These are phyloP conservation scores for Brassica carinata DNA, from an alignment of 345 rosid species.

Conservation along the genomic window DNA sequence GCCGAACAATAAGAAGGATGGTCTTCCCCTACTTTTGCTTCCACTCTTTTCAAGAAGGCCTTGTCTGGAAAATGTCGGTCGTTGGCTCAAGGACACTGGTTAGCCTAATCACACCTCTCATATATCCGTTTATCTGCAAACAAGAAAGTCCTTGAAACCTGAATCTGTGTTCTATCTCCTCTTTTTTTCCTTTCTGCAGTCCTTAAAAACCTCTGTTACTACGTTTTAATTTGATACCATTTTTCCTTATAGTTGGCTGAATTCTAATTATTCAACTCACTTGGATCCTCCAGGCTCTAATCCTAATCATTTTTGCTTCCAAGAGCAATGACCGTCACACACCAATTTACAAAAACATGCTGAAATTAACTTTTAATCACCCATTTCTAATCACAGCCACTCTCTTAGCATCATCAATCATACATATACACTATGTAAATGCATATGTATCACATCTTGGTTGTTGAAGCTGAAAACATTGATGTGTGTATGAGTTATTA, in stretches of 20 bases:
- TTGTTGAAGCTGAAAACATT: too few species aligned
- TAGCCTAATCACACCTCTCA: slow-evolving; percentile 15
- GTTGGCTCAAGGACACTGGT: slow-evolving; percentile 96
- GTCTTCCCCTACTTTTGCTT: slow-evolving; percentile 69
- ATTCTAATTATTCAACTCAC: too few species aligned
- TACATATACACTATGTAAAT: slow-evolving; percentile 1
- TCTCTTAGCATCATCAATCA: neutral
- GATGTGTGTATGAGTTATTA: neutral
- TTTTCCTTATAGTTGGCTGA: too few species aligned
- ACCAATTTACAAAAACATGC: slow-evolving; percentile 76
- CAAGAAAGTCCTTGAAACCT: slow-evolving; percentile 6
- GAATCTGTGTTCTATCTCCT: slow-evolving; percentile 13
- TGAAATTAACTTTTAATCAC: slow-evolving; percentile 50
- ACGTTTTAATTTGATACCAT: neutral
- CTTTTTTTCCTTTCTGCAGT: slow-evolving; percentile 45
- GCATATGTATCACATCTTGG: too few species aligned
- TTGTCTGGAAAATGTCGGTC: slow-evolving; percentile 60
- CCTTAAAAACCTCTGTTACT: too few species aligned
- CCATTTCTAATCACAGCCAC: slow-evolving; percentile 40
- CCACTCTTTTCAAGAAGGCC: slow-evolving; percentile 69
- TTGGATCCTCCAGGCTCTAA: too few species aligned
- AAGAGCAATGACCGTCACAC: slow-evolving; percentile 69
- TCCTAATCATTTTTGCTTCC: too few species aligned
- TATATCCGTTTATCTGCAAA: neutral
- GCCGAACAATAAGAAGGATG: slow-evolving; percentile 77